Conservation (phyloP, 139 green algal species). For the Astrephomene gubernaculifera region DNA sequence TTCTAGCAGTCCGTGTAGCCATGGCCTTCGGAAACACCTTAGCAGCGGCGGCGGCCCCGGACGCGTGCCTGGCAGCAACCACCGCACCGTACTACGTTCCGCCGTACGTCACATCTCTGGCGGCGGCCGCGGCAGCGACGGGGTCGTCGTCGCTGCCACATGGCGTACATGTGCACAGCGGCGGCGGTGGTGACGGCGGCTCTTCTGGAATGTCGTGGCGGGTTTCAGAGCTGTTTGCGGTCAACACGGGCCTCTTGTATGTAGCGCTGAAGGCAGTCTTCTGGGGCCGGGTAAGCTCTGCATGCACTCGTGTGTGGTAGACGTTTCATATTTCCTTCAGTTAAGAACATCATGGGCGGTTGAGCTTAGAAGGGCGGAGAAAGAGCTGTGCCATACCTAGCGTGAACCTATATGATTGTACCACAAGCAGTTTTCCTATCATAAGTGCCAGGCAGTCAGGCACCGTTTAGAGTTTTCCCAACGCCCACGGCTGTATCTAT, state of each 20-base stretch:
- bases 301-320: no score
- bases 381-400: no score
- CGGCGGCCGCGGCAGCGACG: background rate
- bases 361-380: no score
- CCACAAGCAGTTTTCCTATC: no score
- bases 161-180: background rate
- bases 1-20: background rate
- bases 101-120: background rate
- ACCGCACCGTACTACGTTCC: constrained; percentile 16
- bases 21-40: constrained; percentile 27
- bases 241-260: background rate
- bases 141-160: background rate
- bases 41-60: background rate
- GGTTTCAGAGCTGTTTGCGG: background rate
- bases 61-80: constrained; percentile 8
- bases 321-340: no score
- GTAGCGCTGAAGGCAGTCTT: constrained; percentile 7
- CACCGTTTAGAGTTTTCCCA: no score
- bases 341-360: no score
- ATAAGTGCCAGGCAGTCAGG: no score
- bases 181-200: background rate
- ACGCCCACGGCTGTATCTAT: no score
- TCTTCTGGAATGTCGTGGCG: background rate
- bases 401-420: no score
- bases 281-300: constrained; percentile 24